Conservation (phyloP, 179 eudicot species). For the Gypsophila paniculata region DNA sequence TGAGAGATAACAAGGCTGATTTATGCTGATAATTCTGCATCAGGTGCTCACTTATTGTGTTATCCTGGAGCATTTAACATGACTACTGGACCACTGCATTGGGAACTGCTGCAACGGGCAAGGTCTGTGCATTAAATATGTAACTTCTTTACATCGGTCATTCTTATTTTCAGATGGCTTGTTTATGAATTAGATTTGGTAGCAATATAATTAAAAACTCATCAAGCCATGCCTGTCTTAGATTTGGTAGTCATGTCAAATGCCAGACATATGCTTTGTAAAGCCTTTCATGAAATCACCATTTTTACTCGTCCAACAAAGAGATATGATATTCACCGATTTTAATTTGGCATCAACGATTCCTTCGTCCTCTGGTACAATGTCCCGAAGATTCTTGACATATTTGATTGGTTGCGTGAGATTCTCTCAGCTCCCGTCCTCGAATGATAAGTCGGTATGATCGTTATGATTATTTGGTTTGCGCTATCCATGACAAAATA, state of each 20-base stretch:
- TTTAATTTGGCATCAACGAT: background rate
- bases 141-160: background rate
- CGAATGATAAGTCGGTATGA: background rate
- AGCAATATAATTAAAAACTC: too few species aligned
- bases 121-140: slow-evolving; percentile 39
- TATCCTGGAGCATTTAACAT: slow-evolving; percentile 92
- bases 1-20: background rate
- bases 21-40: background rate
- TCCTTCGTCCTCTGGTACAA: background rate
- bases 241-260: too few species aligned
- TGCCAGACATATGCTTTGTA: too few species aligned
- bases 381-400: background rate
- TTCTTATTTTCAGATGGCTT: slow-evolving; percentile 10
- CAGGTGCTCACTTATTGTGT: slow-evolving; percentile 77
- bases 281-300: background rate
- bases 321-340: background rate
- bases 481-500: background rate
- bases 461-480: background rate
- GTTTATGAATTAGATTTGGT: background rate
- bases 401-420: background rate
- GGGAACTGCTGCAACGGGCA: slow-evolving; percentile 95
- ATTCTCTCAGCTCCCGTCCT: background rate
- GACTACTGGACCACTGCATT: slow-evolving; percentile 97
- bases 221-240: too few species aligned
- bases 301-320: background rate